Percentiles rank a stretch among this genome's conserved stretches.
Evolutionary conservation across 352 stramenopile species (phyloP).

Genomic region (Phytopythium aichiense): DNA sequence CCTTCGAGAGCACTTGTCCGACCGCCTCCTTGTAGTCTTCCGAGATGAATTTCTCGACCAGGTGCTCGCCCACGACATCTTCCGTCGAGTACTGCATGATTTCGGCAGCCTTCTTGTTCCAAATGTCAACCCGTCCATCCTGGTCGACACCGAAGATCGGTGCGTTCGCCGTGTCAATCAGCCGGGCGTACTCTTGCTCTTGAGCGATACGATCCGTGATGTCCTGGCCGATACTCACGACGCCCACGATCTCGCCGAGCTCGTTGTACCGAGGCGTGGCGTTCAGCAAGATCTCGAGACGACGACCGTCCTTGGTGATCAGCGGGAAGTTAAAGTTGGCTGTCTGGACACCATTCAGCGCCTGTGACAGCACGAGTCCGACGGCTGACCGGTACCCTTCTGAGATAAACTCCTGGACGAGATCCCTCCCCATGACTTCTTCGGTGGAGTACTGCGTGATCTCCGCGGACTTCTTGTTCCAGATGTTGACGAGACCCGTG

Average conservation of each 20-base stretch:
- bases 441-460: constrained; percentile 86
- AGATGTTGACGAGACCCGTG: constrained; percentile 79
- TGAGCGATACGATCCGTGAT: constrained; percentile 88
- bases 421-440: constrained; percentile 85
- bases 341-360: constrained; percentile 63
- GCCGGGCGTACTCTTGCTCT: constrained; percentile 82
- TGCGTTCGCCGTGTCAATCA: constrained; percentile 90
- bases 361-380: constrained; percentile 58
- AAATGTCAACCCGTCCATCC: constrained; percentile 83
- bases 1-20: constrained; percentile 50
- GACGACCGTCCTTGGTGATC: constrained; percentile 67
- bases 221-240: constrained; percentile 84
- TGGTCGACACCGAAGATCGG: constrained; percentile 88
- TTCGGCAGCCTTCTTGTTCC: constrained; percentile 90
- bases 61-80: constrained; percentile 85
- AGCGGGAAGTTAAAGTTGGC: constrained; percentile 85
- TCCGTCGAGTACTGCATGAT: constrained; percentile 88
- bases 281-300: constrained; percentile 79
- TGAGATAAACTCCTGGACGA: constrained; percentile 89
- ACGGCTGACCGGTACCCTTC: constrained; percentile 65
- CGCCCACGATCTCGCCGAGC: constrained; percentile 64
- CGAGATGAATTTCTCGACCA: constrained; percentile 91
- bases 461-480: constrained; percentile 89
- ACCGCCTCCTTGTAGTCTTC: constrained; percentile 70
- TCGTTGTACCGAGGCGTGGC: constrained; percentile 75